Conservation (phyloP, 441 rosid species). For the Theobroma grandiflorum region DNA sequence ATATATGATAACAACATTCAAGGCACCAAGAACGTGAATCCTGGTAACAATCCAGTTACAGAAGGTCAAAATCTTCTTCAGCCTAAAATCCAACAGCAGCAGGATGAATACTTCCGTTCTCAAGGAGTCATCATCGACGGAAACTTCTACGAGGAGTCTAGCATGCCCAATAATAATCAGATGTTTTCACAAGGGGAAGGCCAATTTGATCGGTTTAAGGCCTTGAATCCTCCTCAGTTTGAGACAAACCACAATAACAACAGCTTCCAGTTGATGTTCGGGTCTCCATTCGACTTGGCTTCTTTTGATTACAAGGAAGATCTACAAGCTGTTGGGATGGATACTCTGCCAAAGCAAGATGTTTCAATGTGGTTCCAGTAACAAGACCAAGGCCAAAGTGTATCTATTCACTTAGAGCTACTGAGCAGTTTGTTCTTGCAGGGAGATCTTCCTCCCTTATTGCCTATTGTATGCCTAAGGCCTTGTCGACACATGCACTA, state of each 20-base stretch:
- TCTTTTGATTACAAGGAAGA: constrained; percentile 70
- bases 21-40: constrained; percentile 45
- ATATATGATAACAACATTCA: constrained; percentile 64
- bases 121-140: constrained; percentile 58
- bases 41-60: constrained; percentile 35
- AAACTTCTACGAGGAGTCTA: constrained; percentile 57
- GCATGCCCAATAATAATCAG: constrained; percentile 50
- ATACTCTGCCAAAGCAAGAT: constrained; percentile 64
- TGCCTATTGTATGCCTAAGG: neutral
- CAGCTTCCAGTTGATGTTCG: constrained; percentile 51
- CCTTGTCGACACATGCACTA: neutral
- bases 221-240: constrained; percentile 48
- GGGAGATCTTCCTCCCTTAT: neutral
- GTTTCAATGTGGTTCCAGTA: constrained; percentile 68
- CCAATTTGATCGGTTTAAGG: constrained; percentile 52
- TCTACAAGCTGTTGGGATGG: constrained; percentile 52
- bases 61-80: constrained; percentile 50
- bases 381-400: constrained; percentile 11
- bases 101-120: constrained; percentile 52
- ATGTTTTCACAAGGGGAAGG: constrained; percentile 47
- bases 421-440: neutral
- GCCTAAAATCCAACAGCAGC: constrained; percentile 57
- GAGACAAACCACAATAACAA: constrained; percentile 37
- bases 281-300: constrained; percentile 64
- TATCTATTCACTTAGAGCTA: neutral